Evolutionary conservation across 345 rosid genomes (phyloP), one percentile per base, ranked within the genome.

Genomic region (Erucastrum elatum): DNA sequence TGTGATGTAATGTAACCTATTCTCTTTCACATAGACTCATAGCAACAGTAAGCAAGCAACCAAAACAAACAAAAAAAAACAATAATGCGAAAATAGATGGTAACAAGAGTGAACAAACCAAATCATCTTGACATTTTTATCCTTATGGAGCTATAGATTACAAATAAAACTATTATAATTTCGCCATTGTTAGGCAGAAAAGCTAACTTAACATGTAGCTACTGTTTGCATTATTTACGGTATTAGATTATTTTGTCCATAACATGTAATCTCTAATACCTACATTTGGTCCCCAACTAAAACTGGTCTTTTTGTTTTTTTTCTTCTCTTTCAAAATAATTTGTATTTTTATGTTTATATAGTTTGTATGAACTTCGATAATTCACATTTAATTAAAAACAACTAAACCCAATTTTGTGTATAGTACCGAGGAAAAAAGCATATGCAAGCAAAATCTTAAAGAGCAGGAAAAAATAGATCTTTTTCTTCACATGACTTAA

Each of bases 401-500:
- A 75, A 60, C n/a, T 12, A 76, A 67, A 15, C 16, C 44, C 6
- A 44, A 61, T 30, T 8, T 70, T 29, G 49, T 66, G 74, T 78
- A 60, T 72, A 59, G 55, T 72, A 44, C 82, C 82, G 77, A 78
- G 56, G 16, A 60, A 66, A 8, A 8, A 66, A 44, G 73, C 68
- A 72, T 37, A 55, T 64, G 71, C 60, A 77, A 77, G 72, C 61
- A 71, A 71, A 77, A 77, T 77, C 76, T 64, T 64, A 53, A 5
- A 55, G 81, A 64, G 49, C 66, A 77, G 65, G 10, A 68, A 73
- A 79, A n/a, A 8, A 9, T 34, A 79, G 75, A 74, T 68, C 0
- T 77, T 65, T 68, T 68, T 6, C 70, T 75, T 70, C 72, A 75
- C 83, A 75, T 75, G 76, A 58, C 72, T 33, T 72, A 5, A 27